Base-by-base conservation (phyloP, 192 early-diverging fungal genomes). In the Coemansia reversa region DNA sequence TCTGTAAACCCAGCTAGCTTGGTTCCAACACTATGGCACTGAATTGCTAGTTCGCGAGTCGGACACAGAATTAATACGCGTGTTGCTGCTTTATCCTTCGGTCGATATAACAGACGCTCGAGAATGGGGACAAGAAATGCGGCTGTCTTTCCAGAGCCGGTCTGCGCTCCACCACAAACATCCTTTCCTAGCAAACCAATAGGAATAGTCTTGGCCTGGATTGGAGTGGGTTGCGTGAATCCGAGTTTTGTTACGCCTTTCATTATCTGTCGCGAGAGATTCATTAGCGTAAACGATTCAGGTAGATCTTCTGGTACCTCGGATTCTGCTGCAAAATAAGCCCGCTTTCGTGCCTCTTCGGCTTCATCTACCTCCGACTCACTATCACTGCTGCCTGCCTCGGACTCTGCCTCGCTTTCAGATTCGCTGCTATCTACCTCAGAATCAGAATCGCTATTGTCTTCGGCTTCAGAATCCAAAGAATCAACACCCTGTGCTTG, bases 61-160 rank as follows among this genome's bases (percentile, higher is more conserved):
- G 97, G 97, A 20, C 94, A 93, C 0, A 99, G 83, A 62, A 99
- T 85, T 12, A 97, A 78, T 12, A 98, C 96, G 11, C 97, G 85
- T 0, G 91, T 93, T 0, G 87, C 85, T 2, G 94, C 81, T 2
- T 66, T 74, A 51, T 91, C 84, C 67, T 91, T 89, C 24, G 95
- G 93, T 49, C 94, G 86, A 80, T 91, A 98, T 20, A 96, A 82
- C 16, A 99, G 85, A 71, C 96, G 87, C 76, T 99, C 97, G 56
- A 99, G 79, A 33, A 97, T 88, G 6, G 97, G 97, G 6, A 99
- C 90, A 58, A 98, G 72, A 80, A 99, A 98, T 0, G 97, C 97
- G 8, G 90, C 92, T 1, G 97, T 99, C 73, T 99, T 99, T 68
- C 97, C 97, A 42, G 96, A 98, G 51, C 97, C 97, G 2, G 97